Conservation (phyloP, 306 rosid genomes). For the Cercis canadensis region DNA sequence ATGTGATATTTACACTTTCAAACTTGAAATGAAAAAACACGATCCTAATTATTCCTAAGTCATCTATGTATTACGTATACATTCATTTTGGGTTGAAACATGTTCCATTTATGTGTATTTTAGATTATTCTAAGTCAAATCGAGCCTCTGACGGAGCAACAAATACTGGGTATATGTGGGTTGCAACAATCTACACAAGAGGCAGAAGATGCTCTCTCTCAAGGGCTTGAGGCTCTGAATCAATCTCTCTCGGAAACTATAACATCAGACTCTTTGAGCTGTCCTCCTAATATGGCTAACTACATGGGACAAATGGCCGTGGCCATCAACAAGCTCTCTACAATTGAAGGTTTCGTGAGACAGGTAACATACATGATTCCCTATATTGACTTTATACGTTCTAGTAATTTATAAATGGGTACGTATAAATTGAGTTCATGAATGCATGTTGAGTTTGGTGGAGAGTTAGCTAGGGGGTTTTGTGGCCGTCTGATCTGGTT, state of each 20-base stretch:
- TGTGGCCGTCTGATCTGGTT: constrained; percentile 20
- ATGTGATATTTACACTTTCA: neutral
- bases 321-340: constrained; percentile 89
- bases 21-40: no score
- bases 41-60: constrained; percentile 10
- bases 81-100: neutral
- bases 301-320: constrained; percentile 97
- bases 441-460: constrained; percentile 36
- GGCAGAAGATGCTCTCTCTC: constrained; percentile 84
- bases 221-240: constrained; percentile 82
- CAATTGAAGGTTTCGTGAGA: constrained; percentile 83
- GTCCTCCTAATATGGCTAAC: constrained; percentile 83
- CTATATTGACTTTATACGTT: neutral
- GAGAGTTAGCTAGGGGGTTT: constrained; percentile 31
- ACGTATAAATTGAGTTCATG: neutral
- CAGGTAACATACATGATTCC: constrained; percentile 59
- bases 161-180: constrained; percentile 78
- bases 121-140: constrained; percentile 75
- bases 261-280: constrained; percentile 73
- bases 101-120: neutral
- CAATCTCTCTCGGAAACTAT: constrained; percentile 80
- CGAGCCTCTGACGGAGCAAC: constrained; percentile 94
- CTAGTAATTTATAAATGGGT: neutral
- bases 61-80: neutral
- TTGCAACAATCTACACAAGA: constrained; percentile 91